Percentiles rank a stretch among this genome's conserved stretches.
Conservation (phyloP, 805 yeast species). For the Priceomyces fermenticarens region DNA sequence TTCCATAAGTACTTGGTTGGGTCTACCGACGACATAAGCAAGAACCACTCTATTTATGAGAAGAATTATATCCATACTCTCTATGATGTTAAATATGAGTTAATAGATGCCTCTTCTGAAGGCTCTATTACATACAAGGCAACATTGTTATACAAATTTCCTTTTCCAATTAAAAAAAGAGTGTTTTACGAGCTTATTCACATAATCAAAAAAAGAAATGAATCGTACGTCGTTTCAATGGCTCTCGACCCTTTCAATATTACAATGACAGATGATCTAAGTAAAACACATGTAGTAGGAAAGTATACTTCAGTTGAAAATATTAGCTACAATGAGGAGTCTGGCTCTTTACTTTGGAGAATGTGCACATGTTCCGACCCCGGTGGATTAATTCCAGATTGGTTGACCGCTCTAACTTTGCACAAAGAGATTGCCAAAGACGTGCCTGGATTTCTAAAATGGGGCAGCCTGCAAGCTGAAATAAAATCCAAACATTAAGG, state of each 20-base stretch:
- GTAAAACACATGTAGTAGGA: slow-evolving; percentile 16
- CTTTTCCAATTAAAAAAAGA: slow-evolving; percentile 33
- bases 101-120: slow-evolving; percentile 11
- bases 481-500: too few species aligned
- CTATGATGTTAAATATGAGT: slow-evolving; percentile 16
- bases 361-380: slow-evolving; percentile 41
- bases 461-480: slow-evolving; percentile 11
- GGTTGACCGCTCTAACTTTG: slow-evolving; percentile 28
- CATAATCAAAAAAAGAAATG: slow-evolving; percentile 16
- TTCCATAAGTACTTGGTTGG: slow-evolving; percentile 15
- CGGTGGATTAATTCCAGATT: slow-evolving; percentile 36
- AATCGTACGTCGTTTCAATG: slow-evolving; percentile 29
- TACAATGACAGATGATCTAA: slow-evolving; percentile 4
- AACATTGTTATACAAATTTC: slow-evolving; percentile 31
- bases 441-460: slow-evolving; percentile 36
- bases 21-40: slow-evolving; percentile 8
- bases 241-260: slow-evolving; percentile 28
- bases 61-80: slow-evolving; percentile 33
- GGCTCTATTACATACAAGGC: slow-evolving; percentile 22
- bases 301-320: slow-evolving; percentile 37
- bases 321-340: slow-evolving; percentile 18
- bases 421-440: slow-evolving; percentile 37
- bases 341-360: slow-evolving; percentile 25
- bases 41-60: slow-evolving; percentile 36
- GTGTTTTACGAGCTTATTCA: slow-evolving; percentile 36